Percentiles rank a stretch among this genome's conserved stretches.
Evolutionary conservation across 768 basidiomycete genomes (phyloP).

Genomic region (Phlegmacium glaucopus): DNA sequence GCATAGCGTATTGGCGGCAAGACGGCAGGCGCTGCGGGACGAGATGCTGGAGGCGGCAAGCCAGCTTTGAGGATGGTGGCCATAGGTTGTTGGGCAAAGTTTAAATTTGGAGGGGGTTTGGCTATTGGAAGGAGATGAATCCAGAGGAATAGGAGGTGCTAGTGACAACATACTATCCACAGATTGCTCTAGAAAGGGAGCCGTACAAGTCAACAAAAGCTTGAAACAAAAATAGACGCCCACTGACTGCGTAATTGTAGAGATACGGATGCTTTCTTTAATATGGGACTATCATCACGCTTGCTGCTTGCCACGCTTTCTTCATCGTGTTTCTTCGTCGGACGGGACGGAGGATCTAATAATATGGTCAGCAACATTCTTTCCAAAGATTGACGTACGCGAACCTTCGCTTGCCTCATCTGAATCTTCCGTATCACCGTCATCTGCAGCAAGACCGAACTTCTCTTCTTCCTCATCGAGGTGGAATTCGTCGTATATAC

Average conservation of each 20-base stretch:
- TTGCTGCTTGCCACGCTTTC: conserved; percentile 73
- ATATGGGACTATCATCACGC: conserved; percentile 73
- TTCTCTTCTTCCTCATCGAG: conserved; percentile 97
- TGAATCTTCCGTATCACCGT: conserved; percentile 77
- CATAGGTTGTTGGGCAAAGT: conserved; percentile 78
- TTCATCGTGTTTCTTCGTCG: conserved; percentile 77
- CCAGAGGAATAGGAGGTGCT: not conserved
- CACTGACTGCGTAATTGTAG: conserved; percentile 70
- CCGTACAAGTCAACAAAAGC: conserved; percentile 11
- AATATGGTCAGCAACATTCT: not conserved
- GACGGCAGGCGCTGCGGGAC: conserved; percentile 44
- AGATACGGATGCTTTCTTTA: conserved; percentile 70
- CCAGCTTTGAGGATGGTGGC: conserved; percentile 72
- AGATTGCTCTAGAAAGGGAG: conserved; percentile 55
- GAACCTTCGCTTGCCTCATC: conserved; percentile 72
- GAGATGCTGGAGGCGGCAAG: conserved; percentile 52
- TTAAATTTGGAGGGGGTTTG: conserved; percentile 78
- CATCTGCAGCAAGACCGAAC: conserved; percentile 76
- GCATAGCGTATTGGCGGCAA: conserved; percentile 87
- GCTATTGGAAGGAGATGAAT: conserved; percentile 25
- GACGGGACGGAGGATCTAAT: conserved; percentile 62
- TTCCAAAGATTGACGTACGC: conserved; percentile 3
- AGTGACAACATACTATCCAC: conserved; percentile 55
- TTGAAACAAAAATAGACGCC: conserved; percentile 4
- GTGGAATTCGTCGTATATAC: conserved; percentile 96